Evolutionary conservation across 2,329 filamentous ascomycete species (phyloP).

Genomic region (Neofusicoccum cordaticola): DNA sequence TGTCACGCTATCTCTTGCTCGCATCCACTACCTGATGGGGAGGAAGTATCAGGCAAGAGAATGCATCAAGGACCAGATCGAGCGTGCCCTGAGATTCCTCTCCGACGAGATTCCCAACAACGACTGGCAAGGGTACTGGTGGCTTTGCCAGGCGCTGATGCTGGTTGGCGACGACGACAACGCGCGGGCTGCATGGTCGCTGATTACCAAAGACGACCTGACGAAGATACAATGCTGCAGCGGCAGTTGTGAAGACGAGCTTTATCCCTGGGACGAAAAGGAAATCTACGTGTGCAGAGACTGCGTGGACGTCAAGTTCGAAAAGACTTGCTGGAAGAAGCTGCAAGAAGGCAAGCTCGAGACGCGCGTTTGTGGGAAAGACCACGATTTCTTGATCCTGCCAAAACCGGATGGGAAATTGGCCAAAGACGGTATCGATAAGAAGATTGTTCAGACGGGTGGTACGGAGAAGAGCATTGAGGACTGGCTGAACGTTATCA

Average conservation of each 20-base stretch:
- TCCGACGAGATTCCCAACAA: neutral
- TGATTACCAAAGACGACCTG: neutral
- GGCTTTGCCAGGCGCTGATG: neutral
- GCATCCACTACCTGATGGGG: too few relatives aligned
- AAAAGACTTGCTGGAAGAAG: neutral
- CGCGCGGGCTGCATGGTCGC: neutral
- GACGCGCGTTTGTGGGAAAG: neutral
- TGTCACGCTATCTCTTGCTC: too few relatives aligned
- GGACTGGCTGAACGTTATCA: neutral
- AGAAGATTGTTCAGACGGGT: neutral
- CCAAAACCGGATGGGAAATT: neutral
- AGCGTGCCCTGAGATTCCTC: neutral
- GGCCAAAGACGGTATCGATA: neutral
- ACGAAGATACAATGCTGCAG: neutral
- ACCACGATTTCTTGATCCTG: neutral
- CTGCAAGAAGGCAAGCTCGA: neutral
- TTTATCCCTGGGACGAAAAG: neutral
- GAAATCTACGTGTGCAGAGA: neutral
- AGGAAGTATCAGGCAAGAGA: neutral
- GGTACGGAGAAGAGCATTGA: neutral
- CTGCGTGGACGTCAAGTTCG: neutral
- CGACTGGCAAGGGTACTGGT: neutral
- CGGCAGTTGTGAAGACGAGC: neutral
- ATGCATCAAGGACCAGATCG: neutral
- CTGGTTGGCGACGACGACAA: neutral